These are phyloP conservation scores for Borealophlyctis nickersoniae DNA, from an alignment of 192 early-diverging fungal genomes.

Conservation along the genomic window DNA sequence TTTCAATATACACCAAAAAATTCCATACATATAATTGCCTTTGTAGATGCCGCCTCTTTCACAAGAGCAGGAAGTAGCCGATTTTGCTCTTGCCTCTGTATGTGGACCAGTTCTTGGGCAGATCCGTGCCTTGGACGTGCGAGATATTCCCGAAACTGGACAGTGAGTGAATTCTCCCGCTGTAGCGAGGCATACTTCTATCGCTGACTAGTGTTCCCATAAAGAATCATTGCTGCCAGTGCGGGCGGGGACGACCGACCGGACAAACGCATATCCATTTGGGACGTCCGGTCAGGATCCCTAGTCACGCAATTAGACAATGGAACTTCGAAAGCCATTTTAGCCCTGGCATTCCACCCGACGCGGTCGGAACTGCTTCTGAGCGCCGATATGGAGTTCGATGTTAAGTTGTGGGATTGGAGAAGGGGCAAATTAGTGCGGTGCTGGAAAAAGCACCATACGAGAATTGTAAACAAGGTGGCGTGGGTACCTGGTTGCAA, in stretches of 20 bases:
- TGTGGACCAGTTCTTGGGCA: conserved; percentile 41
- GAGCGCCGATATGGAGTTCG: conserved; percentile 56
- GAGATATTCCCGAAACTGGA: conserved; percentile 24
- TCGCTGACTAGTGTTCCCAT: neutral
- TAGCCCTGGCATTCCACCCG: conserved; percentile 43
- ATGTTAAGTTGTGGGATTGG: conserved; percentile 61
- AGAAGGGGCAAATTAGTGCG: conserved; percentile 20
- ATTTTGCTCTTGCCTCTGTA: conserved; percentile 38
- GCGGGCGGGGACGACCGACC: conserved; percentile 44
- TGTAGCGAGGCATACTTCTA: conserved; percentile 2
- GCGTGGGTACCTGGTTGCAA: conserved; percentile 41
- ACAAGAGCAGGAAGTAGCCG: conserved; percentile 28
- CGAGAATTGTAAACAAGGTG: conserved; percentile 46
- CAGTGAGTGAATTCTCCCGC: conserved; percentile 23
- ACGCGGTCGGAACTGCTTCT: conserved; percentile 32
- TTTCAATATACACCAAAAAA: no score
- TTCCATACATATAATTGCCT: no score
- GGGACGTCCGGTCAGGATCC: conserved; percentile 40
- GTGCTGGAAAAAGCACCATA: conserved; percentile 50
- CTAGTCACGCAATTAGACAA: conserved; percentile 48
- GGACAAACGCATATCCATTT: conserved; percentile 48
- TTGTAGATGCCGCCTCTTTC: conserved; percentile 39
- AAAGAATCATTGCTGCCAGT: conserved; percentile 43
- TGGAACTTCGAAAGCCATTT: conserved; percentile 46
- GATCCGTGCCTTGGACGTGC: conserved; percentile 41